Evolutionary conservation across 305 asterid species (phyloP), one percentile per base, ranked within the genome.

Genomic region (Fraxinus dipetala): DNA sequence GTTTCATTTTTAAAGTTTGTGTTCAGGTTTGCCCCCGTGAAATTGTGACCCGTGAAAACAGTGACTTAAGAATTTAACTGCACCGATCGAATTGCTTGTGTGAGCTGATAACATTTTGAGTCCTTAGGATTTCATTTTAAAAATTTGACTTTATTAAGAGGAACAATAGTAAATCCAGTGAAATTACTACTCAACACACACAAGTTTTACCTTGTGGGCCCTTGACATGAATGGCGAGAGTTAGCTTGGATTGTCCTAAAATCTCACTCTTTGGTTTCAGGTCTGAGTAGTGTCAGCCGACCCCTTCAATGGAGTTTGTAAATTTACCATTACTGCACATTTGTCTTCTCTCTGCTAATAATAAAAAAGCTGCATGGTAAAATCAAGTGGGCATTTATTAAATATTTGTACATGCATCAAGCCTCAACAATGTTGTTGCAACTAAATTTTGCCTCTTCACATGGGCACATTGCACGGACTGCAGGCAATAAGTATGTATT

Each of bases 321-420:
- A 38, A 74, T 61, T 78, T 74, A 30, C 67, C 81, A 77, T 69
- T 77, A 78, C 78, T 79, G 22, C 7, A 69, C 4, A 36, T 78
- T 83, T 75, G 32, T 65, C 34, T 65, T 65, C 73, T 34, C 75
- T 72, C 13, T 56, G 70, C 28, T 18, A 56, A n/a, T 82, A 45
- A n/a, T 35, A 11, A 31, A 31, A 81, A 76, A 70, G 77, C 79
- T 26, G 56, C 32, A 24, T 9, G 56, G 61, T 16, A 81, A 56
- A 54, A 78, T 75, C 78, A 78, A 81, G 78, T 78, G 89, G 82
- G 77, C 84, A 79, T 85, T 85, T 82, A 85, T 56, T 83, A 16
- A 6, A 72, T 78, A 69, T 75, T n/a, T 72, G 75, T 51, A 73
- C 32, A 8, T 38, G 45, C 22, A n/a, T 43, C 54, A n/a, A 75